These are phyloP conservation scores for Meredithiella fracta DNA, from an alignment of 2,329 filamentous ascomycete species.

Conservation along the genomic window DNA sequence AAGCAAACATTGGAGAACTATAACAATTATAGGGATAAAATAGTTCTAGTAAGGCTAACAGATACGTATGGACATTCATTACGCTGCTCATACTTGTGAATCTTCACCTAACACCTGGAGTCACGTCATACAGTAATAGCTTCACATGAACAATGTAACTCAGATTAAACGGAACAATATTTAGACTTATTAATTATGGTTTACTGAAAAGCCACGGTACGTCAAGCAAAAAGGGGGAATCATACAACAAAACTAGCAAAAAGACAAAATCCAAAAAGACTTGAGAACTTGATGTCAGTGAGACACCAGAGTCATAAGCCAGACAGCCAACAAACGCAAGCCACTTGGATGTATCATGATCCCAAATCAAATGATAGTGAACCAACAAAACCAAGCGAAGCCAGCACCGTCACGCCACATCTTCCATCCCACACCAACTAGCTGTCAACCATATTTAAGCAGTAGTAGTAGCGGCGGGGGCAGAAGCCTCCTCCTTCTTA, in stretches of 20 bases:
- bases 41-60: background rate
- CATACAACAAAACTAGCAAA: slow-evolving; percentile 13
- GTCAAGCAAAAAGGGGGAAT: slow-evolving; percentile 11
- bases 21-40: too few relatives aligned
- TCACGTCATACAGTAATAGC: background rate
- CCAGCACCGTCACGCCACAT: background rate
- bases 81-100: too few relatives aligned
- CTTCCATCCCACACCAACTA: background rate
- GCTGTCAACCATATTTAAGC: slow-evolving; percentile 12
- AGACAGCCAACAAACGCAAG: slow-evolving; percentile 3
- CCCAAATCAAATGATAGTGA: background rate
- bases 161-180: background rate
- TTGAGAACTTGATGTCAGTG: background rate
- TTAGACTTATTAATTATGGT: background rate
- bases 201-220: background rate
- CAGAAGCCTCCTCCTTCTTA: slow-evolving; percentile 8
- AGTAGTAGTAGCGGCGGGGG: slow-evolving; percentile 17
- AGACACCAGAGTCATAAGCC: background rate
- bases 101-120: too few relatives aligned
- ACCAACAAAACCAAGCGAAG: background rate
- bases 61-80: too few relatives aligned
- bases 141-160: background rate
- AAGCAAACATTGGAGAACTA: too few relatives aligned
- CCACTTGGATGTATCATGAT: background rate
- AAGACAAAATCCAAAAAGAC: background rate